Conservation (phyloP, 2,329 filamentous ascomycete genomes). For the Magnaporthiopsis incrustans region DNA sequence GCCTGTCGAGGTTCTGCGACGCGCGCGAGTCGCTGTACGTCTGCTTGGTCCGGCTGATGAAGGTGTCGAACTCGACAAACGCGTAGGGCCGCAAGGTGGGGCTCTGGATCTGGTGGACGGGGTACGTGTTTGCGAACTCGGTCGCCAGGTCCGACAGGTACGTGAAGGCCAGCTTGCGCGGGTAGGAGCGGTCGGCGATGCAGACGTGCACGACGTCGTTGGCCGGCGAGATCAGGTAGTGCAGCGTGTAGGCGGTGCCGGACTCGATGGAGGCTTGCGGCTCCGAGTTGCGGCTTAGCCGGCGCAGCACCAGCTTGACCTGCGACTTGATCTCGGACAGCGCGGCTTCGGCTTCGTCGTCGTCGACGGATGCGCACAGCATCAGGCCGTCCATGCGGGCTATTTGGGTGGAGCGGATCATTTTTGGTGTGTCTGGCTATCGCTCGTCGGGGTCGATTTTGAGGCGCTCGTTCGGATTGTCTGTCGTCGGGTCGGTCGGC, state of each 20-base stretch:
- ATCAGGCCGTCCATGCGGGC: slow-evolving; percentile 90
- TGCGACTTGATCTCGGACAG: slow-evolving; percentile 85
- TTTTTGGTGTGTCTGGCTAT: slow-evolving; percentile 25
- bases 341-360: slow-evolving; percentile 72
- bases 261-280: slow-evolving; percentile 88
- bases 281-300: slow-evolving; percentile 81
- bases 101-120: slow-evolving; percentile 61
- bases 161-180: slow-evolving; percentile 95
- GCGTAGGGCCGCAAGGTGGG: slow-evolving; percentile 81
- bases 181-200: slow-evolving; percentile 90
- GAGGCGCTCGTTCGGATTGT: background rate
- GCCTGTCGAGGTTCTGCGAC: slow-evolving; percentile 83
- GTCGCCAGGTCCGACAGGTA: slow-evolving; percentile 88
- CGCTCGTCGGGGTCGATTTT: background rate
- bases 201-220: slow-evolving; percentile 77
- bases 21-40: slow-evolving; percentile 91
- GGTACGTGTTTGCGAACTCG: slow-evolving; percentile 87
- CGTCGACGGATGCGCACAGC: slow-evolving; percentile 90
- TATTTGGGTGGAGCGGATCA: slow-evolving; percentile 93
- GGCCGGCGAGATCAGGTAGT: slow-evolving; percentile 69
- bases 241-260: slow-evolving; percentile 64
- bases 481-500: background rate
- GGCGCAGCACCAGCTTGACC: slow-evolving; percentile 81
- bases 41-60: slow-evolving; percentile 86
- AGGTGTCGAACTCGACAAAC: slow-evolving; percentile 97